Conservation (phyloP, 306 rosid genomes). For the Ceratonia siliqua region DNA sequence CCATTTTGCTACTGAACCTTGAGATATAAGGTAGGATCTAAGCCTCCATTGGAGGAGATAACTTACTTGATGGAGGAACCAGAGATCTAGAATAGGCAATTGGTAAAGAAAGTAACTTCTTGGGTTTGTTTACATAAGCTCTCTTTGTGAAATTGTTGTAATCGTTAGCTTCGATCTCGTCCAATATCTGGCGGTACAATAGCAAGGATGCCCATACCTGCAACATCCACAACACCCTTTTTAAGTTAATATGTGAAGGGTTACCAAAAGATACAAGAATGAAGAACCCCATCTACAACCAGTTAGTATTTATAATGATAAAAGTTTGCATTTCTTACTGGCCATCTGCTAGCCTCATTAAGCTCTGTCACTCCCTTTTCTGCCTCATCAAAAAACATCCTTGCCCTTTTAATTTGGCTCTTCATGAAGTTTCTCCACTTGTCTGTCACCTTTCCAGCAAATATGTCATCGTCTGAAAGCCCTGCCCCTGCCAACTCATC, state of each 20-base stretch:
- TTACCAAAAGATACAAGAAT: conserved; percentile 1
- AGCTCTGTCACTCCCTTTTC: conserved; percentile 55
- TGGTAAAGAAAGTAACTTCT: conserved; percentile 70
- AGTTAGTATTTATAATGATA: not conserved
- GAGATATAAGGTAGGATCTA: conserved; percentile 16
- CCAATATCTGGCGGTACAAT: conserved; percentile 67
- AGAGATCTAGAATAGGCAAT: conserved; percentile 58
- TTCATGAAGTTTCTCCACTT: conserved; percentile 65
- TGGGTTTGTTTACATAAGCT: conserved; percentile 73
- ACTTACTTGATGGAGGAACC: conserved; percentile 45
- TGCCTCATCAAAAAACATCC: conserved; percentile 58
- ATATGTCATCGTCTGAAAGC: conserved; percentile 57
- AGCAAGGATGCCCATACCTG: conserved; percentile 77
- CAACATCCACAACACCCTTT: conserved; percentile 32
- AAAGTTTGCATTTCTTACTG: conserved; percentile 43
- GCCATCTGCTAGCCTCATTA: conserved; percentile 61
- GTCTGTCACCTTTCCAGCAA: conserved; percentile 57
- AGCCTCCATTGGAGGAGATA: conserved; percentile 33
- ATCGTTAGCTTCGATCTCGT: conserved; percentile 83
- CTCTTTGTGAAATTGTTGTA: conserved; percentile 74
- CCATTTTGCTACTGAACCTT: conserved; percentile 28
- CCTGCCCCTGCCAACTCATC: conserved; percentile 62
- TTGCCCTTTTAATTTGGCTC: conserved; percentile 59
- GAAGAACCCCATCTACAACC: too few relatives aligned
- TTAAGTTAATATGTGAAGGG: not conserved